Conservation (phyloP, 2,329 filamentous ascomycete genomes). For the Dichotomopilus funicola region DNA sequence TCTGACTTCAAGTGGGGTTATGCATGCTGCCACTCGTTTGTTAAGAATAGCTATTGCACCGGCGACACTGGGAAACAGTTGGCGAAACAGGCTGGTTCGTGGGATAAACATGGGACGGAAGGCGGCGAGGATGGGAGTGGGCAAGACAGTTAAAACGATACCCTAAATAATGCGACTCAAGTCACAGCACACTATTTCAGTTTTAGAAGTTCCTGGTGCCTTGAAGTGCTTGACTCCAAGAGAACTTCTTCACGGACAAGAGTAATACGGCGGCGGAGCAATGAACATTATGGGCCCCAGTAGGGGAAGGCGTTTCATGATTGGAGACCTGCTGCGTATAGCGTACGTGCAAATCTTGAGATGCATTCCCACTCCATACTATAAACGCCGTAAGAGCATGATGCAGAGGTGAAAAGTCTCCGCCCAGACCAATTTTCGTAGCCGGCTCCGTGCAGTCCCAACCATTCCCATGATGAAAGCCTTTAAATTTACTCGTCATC, state of each 20-base stretch:
- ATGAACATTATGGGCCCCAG: background rate
- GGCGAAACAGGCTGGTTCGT: conserved; percentile 40
- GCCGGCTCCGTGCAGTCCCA: conserved; percentile 22
- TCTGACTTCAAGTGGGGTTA: conserved; percentile 93
- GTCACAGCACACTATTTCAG: background rate
- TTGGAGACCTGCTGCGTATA: conserved; percentile 14
- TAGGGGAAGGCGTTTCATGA: conserved; percentile 5
- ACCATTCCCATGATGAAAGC: conserved; percentile 17
- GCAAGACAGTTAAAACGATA: conserved; percentile 11
- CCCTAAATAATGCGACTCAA: conserved; percentile 5
- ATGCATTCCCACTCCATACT: conserved; percentile 24
- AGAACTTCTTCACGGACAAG: background rate
- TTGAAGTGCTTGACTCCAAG: background rate
- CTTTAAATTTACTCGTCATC: conserved; percentile 60
- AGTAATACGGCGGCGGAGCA: background rate
- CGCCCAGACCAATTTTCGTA: conserved; percentile 23
- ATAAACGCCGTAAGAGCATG: conserved; percentile 25
- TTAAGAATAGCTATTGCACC: conserved; percentile 97
- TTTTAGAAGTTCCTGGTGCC: background rate
- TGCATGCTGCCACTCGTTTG: conserved; percentile 83
- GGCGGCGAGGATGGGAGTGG: background rate
- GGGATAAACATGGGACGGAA: conserved; percentile 17
- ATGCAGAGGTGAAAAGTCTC: conserved; percentile 21
- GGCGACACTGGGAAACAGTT: conserved; percentile 71
- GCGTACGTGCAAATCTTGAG: conserved; percentile 18